Evolutionary conservation across 2,329 filamentous ascomycete genomes (phyloP).

Genomic region (Elsinoe arachidis): DNA sequence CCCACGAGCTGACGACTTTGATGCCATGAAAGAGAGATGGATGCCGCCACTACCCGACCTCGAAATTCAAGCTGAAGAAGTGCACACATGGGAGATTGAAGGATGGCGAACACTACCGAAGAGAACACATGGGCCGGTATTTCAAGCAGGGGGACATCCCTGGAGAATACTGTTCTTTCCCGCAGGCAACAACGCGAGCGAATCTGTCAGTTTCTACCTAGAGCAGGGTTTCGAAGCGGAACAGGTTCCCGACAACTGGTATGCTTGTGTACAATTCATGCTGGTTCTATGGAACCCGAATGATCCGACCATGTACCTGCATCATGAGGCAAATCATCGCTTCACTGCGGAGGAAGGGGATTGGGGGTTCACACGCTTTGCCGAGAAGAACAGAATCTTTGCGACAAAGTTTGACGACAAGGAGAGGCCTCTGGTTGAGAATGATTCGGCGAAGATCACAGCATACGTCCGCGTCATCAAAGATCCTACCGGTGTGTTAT

Average conservation of each 20-base stretch:
- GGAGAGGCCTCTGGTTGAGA: slow-evolving; percentile 64
- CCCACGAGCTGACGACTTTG: slow-evolving; percentile 53
- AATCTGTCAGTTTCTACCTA: slow-evolving; percentile 89
- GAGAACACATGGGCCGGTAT: slow-evolving; percentile 80
- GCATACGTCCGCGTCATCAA: slow-evolving; percentile 75
- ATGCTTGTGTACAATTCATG: slow-evolving; percentile 91
- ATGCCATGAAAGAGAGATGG: slow-evolving; percentile 75
- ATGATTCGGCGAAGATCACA: slow-evolving; percentile 69
- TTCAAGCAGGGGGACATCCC: slow-evolving; percentile 76
- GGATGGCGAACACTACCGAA: slow-evolving; percentile 69
- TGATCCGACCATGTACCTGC: slow-evolving; percentile 71
- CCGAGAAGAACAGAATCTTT: slow-evolving; percentile 80
- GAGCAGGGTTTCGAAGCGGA: slow-evolving; percentile 72
- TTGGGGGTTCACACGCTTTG: slow-evolving; percentile 97
- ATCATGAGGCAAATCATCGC: slow-evolving; percentile 79
- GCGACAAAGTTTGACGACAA: slow-evolving; percentile 63
- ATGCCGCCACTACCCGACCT: slow-evolving; percentile 71
- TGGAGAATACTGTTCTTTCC: slow-evolving; percentile 97
- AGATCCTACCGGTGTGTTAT: slow-evolving; percentile 79
- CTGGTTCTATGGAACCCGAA: slow-evolving; percentile 91
- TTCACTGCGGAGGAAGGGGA: slow-evolving; percentile 96
- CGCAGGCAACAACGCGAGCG: slow-evolving; percentile 77
- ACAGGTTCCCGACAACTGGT: slow-evolving; percentile 82
- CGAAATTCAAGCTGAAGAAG: slow-evolving; percentile 65
- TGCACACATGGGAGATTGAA: slow-evolving; percentile 80